Evolutionary conservation across 225 moss, liverwort and hornwort genomes (phyloP).

Genomic region (Asterella californica): DNA sequence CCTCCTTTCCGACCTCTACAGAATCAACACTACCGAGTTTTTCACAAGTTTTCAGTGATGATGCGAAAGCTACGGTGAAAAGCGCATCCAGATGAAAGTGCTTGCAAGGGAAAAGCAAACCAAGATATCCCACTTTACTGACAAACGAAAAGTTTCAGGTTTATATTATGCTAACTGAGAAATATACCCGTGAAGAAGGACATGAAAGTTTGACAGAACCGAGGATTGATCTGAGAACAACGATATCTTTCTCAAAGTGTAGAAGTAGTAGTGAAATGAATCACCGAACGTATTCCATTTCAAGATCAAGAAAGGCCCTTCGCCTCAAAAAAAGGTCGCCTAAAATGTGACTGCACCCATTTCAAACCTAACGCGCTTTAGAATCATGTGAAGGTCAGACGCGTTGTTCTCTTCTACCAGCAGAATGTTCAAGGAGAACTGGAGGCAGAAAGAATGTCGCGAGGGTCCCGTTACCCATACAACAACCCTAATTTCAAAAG

Average conservation of each 20-base stretch:
- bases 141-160: too few relatives aligned
- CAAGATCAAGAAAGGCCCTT: constrained; percentile 76
- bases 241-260: constrained; percentile 65
- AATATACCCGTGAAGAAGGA: neutral
- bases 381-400: neutral
- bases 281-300: constrained; percentile 73
- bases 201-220: neutral
- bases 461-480: too few relatives aligned
- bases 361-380: neutral
- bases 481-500: neutral
- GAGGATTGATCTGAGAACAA: neutral
- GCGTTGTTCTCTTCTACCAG: neutral
- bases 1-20: neutral
- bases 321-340: constrained; percentile 75
- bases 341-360: constrained; percentile 72
- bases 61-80: neutral
- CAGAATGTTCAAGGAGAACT: neutral
- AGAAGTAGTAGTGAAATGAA: constrained; percentile 87
- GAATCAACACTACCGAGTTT: neutral
- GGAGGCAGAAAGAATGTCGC: neutral
- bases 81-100: too few relatives aligned
- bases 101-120: too few relatives aligned
- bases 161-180: too few relatives aligned
- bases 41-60: neutral
- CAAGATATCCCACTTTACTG: too few relatives aligned